Conservation (phyloP, 2,329 filamentous ascomycete genomes). For the Didymella sp. region DNA sequence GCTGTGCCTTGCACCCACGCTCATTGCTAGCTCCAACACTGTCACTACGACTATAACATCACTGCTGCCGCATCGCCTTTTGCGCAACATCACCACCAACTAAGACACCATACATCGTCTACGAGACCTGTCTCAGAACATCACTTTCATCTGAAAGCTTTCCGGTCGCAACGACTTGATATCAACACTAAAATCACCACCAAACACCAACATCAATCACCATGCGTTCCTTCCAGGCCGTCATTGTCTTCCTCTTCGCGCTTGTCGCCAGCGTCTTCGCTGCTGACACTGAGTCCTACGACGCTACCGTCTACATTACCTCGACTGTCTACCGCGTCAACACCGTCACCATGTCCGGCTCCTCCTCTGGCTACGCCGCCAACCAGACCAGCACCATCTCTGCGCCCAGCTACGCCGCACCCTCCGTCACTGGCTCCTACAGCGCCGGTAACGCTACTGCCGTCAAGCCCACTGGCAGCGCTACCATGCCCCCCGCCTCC, state of each 20-base stretch:
- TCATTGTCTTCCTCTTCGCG: slow-evolving; percentile 45
- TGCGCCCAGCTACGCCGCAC: slow-evolving; percentile 23
- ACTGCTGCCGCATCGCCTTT: slow-evolving; percentile 22
- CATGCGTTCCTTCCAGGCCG: slow-evolving; percentile 47
- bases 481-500: slow-evolving; percentile 17
- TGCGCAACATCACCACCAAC: slow-evolving; percentile 15
- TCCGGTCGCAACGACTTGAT: slow-evolving; percentile 6
- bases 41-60: slow-evolving; percentile 20
- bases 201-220: slow-evolving; percentile 26
- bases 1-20: slow-evolving; percentile 23
- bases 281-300: slow-evolving; percentile 34
- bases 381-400: slow-evolving; percentile 47
- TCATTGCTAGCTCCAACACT: slow-evolving; percentile 24
- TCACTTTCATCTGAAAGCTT: slow-evolving; percentile 8
- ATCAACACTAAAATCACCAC: slow-evolving; percentile 11
- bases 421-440: slow-evolving; percentile 23
- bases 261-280: slow-evolving; percentile 44
- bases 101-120: slow-evolving; percentile 11
- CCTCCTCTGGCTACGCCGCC: slow-evolving; percentile 29
- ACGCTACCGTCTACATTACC: slow-evolving; percentile 48
- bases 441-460: slow-evolving; percentile 30
- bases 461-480: slow-evolving; percentile 27
- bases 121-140: slow-evolving; percentile 9
- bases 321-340: slow-evolving; percentile 49
- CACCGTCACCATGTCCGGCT: slow-evolving; percentile 47